Conservation (phyloP, 495 filamentous ascomycete species). For the Penicillium flavigenum region DNA sequence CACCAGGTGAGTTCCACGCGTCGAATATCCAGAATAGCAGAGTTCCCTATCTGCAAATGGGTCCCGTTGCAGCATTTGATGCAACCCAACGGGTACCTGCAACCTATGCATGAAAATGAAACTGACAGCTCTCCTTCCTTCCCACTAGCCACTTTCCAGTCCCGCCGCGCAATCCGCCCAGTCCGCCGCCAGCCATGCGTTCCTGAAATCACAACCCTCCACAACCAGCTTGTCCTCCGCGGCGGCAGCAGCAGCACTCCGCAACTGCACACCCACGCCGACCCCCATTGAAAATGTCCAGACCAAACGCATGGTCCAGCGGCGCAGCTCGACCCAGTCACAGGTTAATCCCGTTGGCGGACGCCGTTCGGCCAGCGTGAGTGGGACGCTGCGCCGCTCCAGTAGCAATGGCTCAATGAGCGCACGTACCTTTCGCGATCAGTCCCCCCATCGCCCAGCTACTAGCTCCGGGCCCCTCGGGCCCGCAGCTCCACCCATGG, state of each 20-base stretch:
- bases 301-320: constrained; percentile 79
- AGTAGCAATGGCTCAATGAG: constrained; percentile 80
- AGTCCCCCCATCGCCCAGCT: constrained; percentile 57
- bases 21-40: background rate
- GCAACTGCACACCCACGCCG: constrained; percentile 71
- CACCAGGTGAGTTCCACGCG: constrained; percentile 51
- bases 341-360: constrained; percentile 49
- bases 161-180: constrained; percentile 65
- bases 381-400: constrained; percentile 55
- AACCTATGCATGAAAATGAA: constrained; percentile 17
- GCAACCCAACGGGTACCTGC: constrained; percentile 13
- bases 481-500: constrained; percentile 28
- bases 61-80: background rate
- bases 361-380: constrained; percentile 39
- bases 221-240: constrained; percentile 71
- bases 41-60: background rate
- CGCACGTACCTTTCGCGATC: constrained; percentile 75
- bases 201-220: constrained; percentile 64
- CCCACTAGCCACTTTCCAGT: constrained; percentile 52
- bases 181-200: constrained; percentile 76
- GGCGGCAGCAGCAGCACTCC: constrained; percentile 80
- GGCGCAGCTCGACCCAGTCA: constrained; percentile 69
- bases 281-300: constrained; percentile 76
- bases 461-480: constrained; percentile 41
- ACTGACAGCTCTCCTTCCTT: constrained; percentile 14